A percentile compares a stretch with the other conserved stretches of the same genome.
Conservation (phyloP, 2,329 filamentous ascomycete genomes). For the Trichoderma atroviride region DNA sequence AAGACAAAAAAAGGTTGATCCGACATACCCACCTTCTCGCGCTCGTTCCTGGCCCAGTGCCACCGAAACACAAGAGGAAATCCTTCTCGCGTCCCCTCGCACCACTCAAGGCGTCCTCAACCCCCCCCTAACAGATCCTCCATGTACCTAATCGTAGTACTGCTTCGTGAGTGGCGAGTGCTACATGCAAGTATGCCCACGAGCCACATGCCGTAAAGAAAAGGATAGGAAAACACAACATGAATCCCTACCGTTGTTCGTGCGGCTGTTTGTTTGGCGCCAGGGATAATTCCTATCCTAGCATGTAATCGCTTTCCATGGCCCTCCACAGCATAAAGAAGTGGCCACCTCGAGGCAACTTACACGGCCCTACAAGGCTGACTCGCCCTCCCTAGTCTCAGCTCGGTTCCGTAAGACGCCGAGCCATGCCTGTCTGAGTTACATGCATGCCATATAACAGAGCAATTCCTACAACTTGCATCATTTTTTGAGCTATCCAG, state of each 20-base stretch:
- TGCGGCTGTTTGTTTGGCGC: not conserved
- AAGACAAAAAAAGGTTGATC: not conserved
- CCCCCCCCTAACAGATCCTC: not conserved
- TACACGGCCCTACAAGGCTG: conserved; percentile 23
- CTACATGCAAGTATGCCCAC: not conserved
- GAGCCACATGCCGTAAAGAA: not conserved
- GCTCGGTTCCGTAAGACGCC: conserved; percentile 1
- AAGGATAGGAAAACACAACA: not conserved
- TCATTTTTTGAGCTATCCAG: not conserved
- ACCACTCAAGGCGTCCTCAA: not conserved
- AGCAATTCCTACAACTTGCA: not conserved
- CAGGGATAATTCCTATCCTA: not conserved
- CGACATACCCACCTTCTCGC: not conserved
- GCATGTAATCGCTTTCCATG: not conserved
- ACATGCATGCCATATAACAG: not conserved
- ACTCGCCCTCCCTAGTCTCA: not conserved
- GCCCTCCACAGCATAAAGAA: not conserved
- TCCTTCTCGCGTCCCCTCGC: conserved; percentile 8
- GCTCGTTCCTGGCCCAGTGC: not conserved
- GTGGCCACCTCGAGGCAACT: conserved; percentile 5
- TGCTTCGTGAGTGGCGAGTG: not conserved
- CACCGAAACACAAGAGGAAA: not conserved
- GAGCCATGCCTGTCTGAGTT: not conserved
- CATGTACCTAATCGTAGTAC: not conserved
- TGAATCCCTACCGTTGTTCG: no score